Evolutionary conservation across 495 filamentous ascomycete species (phyloP).

Genomic region (Lepidopterella palustris): DNA sequence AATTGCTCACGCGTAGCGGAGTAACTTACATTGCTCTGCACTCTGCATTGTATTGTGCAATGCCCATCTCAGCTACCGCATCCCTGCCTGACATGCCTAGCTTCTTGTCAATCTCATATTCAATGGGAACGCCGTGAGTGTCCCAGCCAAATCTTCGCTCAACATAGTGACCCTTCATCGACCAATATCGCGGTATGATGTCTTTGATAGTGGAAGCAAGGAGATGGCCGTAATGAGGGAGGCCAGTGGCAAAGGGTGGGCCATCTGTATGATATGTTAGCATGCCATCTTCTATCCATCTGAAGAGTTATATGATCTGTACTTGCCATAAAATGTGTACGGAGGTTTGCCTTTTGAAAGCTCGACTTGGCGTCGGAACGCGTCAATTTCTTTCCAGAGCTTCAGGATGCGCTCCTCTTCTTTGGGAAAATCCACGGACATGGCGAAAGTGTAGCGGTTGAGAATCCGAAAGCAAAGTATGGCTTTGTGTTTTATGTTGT

Average conservation of each 20-base stretch:
- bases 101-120: conserved; percentile 98
- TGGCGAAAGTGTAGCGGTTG: conserved; percentile 33
- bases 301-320: conserved; percentile 42
- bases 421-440: conserved; percentile 88
- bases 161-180: conserved; percentile 91
- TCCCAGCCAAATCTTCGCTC: conserved; percentile 74
- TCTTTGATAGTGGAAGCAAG: conserved; percentile 97
- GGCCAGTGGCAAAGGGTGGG: conserved; percentile 60
- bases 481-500: background rate
- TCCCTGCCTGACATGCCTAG: conserved; percentile 82
- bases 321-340: conserved; percentile 67
- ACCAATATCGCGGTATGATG: conserved; percentile 94
- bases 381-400: conserved; percentile 83
- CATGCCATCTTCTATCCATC: background rate
- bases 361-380: conserved; percentile 72
- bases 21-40: conserved; percentile 90
- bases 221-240: conserved; percentile 94
- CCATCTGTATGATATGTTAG: conserved; percentile 38
- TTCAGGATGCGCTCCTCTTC: conserved; percentile 78
- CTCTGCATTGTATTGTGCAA: conserved; percentile 88
- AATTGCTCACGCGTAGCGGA: no score
- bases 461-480: background rate
- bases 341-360: conserved; percentile 63
- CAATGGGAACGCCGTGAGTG: conserved; percentile 91
- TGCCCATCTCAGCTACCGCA: conserved; percentile 78